Evolutionary conservation across 225 moss, liverwort and hornwort genomes (phyloP).

Genomic region (Rhytidiadelphus loreus): DNA sequence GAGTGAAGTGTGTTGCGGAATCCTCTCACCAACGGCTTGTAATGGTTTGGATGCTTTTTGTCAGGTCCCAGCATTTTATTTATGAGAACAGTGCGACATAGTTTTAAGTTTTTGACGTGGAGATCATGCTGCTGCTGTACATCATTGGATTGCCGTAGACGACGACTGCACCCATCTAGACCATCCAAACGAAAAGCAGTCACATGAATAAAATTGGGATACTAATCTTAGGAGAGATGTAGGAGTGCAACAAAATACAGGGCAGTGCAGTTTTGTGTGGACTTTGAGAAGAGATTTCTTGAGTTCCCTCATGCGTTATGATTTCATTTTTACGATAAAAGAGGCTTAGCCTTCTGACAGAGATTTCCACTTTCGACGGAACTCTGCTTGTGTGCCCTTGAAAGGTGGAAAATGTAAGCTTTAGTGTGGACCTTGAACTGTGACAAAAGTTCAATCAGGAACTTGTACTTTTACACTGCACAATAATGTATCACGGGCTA

Average conservation of each 20-base stretch:
- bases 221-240: background rate
- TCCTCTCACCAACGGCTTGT: background rate
- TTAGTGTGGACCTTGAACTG: background rate
- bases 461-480: background rate
- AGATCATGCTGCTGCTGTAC: background rate
- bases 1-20: background rate
- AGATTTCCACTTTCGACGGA: background rate
- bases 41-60: background rate
- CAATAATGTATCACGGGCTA: background rate
- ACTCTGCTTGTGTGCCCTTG: background rate
- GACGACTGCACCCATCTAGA: background rate
- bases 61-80: background rate
- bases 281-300: background rate
- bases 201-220: background rate
- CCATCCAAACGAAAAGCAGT: background rate
- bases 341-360: too few relatives aligned
- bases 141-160: conserved; percentile 4
- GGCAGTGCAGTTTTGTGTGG: background rate
- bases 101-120: background rate
- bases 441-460: background rate
- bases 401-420: background rate
- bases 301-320: background rate
- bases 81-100: background rate
- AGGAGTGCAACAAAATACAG: background rate
- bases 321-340: background rate